Percentiles rank a stretch among this genome's conserved stretches.
These are phyloP conservation scores for Arachnomyces sp. DNA, from an alignment of 2,329 filamentous ascomycete genomes.

Conservation along the genomic window DNA sequence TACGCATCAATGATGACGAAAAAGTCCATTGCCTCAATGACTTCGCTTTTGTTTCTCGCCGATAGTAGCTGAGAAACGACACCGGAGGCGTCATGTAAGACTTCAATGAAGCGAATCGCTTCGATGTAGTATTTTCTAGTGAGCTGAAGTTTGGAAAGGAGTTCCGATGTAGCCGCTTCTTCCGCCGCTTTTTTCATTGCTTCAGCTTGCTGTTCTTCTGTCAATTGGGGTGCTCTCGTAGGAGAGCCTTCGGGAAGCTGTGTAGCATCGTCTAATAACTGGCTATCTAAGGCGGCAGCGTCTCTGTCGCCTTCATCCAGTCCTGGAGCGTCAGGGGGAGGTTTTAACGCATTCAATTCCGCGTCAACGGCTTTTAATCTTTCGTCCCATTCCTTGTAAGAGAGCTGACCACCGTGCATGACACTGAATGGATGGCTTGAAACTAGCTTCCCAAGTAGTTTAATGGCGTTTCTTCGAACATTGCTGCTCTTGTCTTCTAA, in stretches of 20 bases:
- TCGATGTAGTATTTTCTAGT: slow-evolving; percentile 90
- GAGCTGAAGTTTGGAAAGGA: slow-evolving; percentile 77
- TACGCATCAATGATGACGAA: slow-evolving; percentile 94
- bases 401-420: slow-evolving; percentile 81
- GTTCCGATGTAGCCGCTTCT: slow-evolving; percentile 80
- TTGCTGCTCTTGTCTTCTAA: slow-evolving; percentile 98
- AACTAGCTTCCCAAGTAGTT: slow-evolving; percentile 77
- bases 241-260: slow-evolving; percentile 61
- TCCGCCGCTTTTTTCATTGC: slow-evolving; percentile 73
- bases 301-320: slow-evolving; percentile 58
- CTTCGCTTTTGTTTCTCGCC: slow-evolving; percentile 94
- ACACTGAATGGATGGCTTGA: slow-evolving; percentile 91
- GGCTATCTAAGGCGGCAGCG: slow-evolving; percentile 66
- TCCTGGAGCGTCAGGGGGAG: slow-evolving; percentile 65
- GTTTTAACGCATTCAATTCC: slow-evolving; percentile 73
- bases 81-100: slow-evolving; percentile 73
- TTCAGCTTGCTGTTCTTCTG: slow-evolving; percentile 67
- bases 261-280: slow-evolving; percentile 80
- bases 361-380: slow-evolving; percentile 75
- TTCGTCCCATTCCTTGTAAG: slow-evolving; percentile 75
- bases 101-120: slow-evolving; percentile 86
- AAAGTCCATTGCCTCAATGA: slow-evolving; percentile 98
- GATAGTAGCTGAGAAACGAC: slow-evolving; percentile 81
- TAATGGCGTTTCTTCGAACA: slow-evolving; percentile 89
- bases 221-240: slow-evolving; percentile 61